phyloP scores from a whole-genome alignment of 1,139 yeast genomes.

The Hanseniaspora sp. region DNA sequence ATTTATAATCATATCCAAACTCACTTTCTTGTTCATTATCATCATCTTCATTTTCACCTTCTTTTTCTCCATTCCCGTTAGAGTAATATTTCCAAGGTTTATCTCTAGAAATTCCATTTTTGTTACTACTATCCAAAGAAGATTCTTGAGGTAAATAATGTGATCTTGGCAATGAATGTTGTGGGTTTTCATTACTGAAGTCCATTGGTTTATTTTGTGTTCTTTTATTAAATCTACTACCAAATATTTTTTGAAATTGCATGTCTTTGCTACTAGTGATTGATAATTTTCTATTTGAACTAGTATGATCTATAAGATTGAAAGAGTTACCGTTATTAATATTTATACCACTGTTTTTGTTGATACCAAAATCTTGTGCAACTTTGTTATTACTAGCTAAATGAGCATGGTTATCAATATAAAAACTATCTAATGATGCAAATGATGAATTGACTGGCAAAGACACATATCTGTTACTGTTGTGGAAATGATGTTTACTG shows the following conservation, averaged over 20 bases:
- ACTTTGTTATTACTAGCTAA: background rate
- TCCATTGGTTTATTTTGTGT: background rate
- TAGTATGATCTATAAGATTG: background rate
- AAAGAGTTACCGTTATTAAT: background rate
- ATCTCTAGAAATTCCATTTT: background rate
- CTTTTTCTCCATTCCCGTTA: background rate
- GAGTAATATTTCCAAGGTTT: slow-evolving; percentile 6
- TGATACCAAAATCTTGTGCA: background rate
- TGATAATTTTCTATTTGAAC: background rate
- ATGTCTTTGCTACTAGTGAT: background rate
- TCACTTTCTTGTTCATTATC: background rate
- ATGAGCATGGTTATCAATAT: slow-evolving; percentile 41
- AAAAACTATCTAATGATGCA: slow-evolving; percentile 65
- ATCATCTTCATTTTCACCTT: slow-evolving; percentile 8
- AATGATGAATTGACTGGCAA: slow-evolving; percentile 62
- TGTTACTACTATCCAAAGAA: slow-evolving; percentile 9
- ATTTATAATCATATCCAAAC: slow-evolving; percentile 18
- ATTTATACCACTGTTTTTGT: background rate
- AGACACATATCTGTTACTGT: slow-evolving; percentile 8
- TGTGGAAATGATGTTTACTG: background rate
- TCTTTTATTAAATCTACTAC: slow-evolving; percentile 6
- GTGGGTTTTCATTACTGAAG: slow-evolving; percentile 6
- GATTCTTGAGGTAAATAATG: slow-evolving; percentile 12
- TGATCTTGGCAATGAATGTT: slow-evolving; percentile 2
- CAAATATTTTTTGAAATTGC: slow-evolving; percentile 1